phyloP scores from a whole-genome alignment of 441 rosid species.

The Viola pubescens region DNA sequence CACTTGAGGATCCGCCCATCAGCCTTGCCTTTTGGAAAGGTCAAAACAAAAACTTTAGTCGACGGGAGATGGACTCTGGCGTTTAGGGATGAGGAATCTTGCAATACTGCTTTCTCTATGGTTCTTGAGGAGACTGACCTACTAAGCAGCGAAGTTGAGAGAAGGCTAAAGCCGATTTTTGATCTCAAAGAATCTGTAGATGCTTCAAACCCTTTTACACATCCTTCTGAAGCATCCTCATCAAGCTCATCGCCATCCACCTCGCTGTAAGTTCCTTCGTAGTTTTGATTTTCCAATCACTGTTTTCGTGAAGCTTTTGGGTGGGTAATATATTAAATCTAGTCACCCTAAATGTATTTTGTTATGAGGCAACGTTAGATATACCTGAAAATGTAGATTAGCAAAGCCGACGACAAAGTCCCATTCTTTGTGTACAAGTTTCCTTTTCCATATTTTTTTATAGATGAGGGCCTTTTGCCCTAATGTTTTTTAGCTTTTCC shows the following conservation, averaged over 20 bases:
- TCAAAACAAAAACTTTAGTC: conserved; percentile 57
- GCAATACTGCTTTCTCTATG: conserved; percentile 70
- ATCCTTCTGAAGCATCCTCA: conserved; percentile 16
- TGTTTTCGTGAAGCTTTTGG: conserved; percentile 20
- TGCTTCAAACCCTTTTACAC: conserved; percentile 22
- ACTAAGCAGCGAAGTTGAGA: conserved; percentile 65
- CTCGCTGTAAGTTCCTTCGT: conserved; percentile 20
- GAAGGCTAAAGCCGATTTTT: conserved; percentile 58
- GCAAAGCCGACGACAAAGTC: conserved; percentile 16
- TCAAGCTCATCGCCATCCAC: conserved; percentile 13
- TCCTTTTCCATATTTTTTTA: conserved; percentile 15
- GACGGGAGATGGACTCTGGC: conserved; percentile 98
- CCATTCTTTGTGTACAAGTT: conserved; percentile 39
- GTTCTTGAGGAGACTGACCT: conserved; percentile 47
- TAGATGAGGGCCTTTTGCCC: conserved; percentile 17
- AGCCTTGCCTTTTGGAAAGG: conserved; percentile 48
- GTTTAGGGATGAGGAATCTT: conserved; percentile 70
- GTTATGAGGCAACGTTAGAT: conserved; percentile 26
- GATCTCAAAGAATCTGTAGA: conserved; percentile 42
- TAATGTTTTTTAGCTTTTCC: conserved; percentile 16
- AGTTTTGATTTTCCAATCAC: neutral
- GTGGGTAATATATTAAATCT: conserved; percentile 26
- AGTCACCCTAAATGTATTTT: conserved; percentile 26
- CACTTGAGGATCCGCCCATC: conserved; percentile 88
- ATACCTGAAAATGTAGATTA: conserved; percentile 33